phyloP scores from a whole-genome alignment of 495 filamentous ascomycete genomes.

The Penicillium desertorum region DNA sequence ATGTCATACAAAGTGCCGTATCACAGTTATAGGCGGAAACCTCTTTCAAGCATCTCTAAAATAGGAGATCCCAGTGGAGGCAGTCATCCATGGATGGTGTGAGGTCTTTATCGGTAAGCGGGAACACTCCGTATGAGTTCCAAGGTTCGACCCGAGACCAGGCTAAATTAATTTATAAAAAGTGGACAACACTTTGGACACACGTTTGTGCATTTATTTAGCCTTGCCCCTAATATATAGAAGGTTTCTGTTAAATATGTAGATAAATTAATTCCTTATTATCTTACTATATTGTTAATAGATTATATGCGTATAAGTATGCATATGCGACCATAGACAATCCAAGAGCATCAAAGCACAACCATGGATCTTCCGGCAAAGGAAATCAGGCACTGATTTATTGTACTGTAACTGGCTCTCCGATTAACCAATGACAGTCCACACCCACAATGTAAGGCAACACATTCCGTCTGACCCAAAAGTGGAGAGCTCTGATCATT shows the following conservation, averaged over 20 bases:
- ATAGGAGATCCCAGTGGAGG: not conserved
- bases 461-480: constrained; percentile 32
- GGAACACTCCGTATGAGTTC: not conserved
- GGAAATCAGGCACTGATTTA: constrained; percentile 14
- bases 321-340: not conserved
- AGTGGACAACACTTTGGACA: constrained; percentile 6
- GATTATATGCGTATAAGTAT: too few relatives aligned
- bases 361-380: constrained; percentile 2
- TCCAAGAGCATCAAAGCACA: not conserved
- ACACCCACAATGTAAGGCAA: constrained; percentile 21
- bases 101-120: not conserved
- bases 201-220: not conserved
- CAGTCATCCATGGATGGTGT: constrained; percentile 4
- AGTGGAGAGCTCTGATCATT: constrained; percentile 22
- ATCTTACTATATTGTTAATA: too few relatives aligned
- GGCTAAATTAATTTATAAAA: constrained; percentile 13
- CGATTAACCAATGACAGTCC: constrained; percentile 26
- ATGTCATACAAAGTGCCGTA: constrained; percentile 8
- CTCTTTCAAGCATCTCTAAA: constrained; percentile 11
- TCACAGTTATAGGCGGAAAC: not conserved
- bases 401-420: constrained; percentile 7
- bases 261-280: not conserved
- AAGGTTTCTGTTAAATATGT: not conserved
- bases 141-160: constrained; percentile 10
- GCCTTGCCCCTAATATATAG: constrained; percentile 10